These are phyloP conservation scores for Eucalyptus camaldulensis DNA, from an alignment of 345 rosid genomes.

Conservation along the genomic window DNA sequence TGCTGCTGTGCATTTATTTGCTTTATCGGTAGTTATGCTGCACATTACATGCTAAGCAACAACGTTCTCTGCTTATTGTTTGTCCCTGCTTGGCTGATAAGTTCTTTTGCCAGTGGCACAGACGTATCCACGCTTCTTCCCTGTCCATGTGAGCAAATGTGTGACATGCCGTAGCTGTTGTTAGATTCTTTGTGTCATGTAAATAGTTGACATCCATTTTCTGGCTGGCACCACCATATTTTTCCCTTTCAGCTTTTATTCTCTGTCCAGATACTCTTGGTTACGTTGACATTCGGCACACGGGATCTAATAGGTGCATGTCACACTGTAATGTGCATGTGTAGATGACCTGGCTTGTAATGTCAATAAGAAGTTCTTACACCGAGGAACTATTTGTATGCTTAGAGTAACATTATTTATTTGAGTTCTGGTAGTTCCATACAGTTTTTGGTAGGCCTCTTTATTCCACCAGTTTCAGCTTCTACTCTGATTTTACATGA, in stretches of 20 bases:
- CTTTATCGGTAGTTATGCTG: not conserved
- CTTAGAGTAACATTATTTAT: not conserved
- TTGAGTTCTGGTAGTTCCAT: not conserved
- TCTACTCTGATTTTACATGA: not conserved
- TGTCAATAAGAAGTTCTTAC: not conserved
- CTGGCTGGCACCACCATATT: not conserved
- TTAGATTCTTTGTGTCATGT: not conserved
- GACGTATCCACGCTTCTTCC: not conserved
- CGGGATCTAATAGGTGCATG: not conserved
- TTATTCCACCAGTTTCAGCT: not conserved
- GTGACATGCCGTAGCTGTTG: not conserved
- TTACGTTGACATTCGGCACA: not conserved
- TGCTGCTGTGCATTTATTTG: not conserved
- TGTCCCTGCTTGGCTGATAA: not conserved
- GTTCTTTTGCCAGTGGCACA: not conserved
- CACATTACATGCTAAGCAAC: not conserved
- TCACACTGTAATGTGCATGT: not conserved
- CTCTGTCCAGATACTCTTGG: not conserved
- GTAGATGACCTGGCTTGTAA: not conserved
- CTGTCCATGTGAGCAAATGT: not conserved
- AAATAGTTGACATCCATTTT: not conserved
- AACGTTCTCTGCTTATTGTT: not conserved
- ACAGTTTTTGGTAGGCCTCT: not conserved
- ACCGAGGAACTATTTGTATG: not conserved
- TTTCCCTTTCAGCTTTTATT: not conserved